Evolutionary conservation across 495 filamentous ascomycete species (phyloP).

Genomic region (Bacidia gigantensis): DNA sequence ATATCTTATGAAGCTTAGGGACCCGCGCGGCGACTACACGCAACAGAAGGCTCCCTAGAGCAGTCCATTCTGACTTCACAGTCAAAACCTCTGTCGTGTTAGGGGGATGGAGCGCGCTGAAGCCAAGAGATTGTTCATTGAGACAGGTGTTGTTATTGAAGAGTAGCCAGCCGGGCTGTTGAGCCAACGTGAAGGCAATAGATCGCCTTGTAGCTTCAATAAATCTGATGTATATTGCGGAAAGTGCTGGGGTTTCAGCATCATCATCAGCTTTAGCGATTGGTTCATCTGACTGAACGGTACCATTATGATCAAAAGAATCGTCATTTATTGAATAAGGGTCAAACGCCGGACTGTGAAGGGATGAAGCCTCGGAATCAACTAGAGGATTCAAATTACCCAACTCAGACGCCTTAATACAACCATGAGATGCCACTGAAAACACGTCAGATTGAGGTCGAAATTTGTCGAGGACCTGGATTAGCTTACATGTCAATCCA

Average conservation of each 20-base stretch:
- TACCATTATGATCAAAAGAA: neutral
- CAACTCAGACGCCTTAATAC: neutral
- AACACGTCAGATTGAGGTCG: neutral
- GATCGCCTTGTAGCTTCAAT: neutral
- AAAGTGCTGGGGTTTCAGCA: neutral
- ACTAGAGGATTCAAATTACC: neutral
- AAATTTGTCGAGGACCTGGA: neutral
- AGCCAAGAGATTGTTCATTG: neutral
- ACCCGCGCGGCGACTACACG: neutral
- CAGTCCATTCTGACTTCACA: neutral
- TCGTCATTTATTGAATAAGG: neutral
- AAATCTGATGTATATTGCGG: neutral
- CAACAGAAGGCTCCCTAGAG: neutral
- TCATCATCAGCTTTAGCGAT: neutral
- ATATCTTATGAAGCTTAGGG: slow-evolving; percentile 1
- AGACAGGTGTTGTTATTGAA: neutral
- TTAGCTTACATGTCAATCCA: neutral
- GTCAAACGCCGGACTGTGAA: neutral
- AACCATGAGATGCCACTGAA: neutral
- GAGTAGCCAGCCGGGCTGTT: neutral
- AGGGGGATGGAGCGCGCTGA: neutral
- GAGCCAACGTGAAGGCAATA: neutral
- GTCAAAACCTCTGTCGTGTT: neutral
- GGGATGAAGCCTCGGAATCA: neutral
- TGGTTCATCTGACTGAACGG: neutral